Conservation (phyloP, 2,329 filamentous ascomycete species). For the Cadophora sp. region DNA sequence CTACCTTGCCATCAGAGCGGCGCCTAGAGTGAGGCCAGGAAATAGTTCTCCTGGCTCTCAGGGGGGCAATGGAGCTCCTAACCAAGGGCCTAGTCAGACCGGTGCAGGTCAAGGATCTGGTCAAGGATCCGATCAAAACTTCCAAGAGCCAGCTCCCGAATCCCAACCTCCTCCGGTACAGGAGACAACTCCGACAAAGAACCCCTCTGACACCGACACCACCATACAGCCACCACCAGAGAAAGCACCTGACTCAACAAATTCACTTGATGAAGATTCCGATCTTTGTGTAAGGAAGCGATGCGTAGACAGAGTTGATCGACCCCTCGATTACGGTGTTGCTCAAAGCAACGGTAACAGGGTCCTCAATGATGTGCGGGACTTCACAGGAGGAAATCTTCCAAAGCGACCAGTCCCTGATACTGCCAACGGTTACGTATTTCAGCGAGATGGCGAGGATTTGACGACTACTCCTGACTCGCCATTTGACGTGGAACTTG, state of each 20-base stretch:
- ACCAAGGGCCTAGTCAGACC: neutral
- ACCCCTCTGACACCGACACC: neutral
- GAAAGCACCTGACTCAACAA: neutral
- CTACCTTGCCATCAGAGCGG: neutral
- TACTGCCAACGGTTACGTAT: neutral
- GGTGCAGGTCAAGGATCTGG: neutral
- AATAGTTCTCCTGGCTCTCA: neutral
- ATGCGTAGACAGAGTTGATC: neutral
- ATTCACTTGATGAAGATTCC: neutral
- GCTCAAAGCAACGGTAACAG: neutral
- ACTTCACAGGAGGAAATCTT: neutral
- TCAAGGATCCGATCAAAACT: neutral
- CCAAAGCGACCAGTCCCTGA: neutral
- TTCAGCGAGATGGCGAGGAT: conserved; percentile 1
- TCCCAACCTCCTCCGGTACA: neutral
- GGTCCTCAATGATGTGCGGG: neutral
- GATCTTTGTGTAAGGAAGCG: neutral
- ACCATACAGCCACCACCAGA: neutral
- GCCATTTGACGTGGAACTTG: neutral
- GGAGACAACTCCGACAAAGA: neutral
- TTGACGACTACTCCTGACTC: neutral
- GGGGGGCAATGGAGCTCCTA: neutral
- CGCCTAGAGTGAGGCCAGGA: neutral
- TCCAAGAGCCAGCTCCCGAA: neutral
- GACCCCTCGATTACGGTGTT: neutral